A percentile compares a stretch with the other conserved stretches of the same genome.
Evolutionary conservation across 1,284 basidiomycete genomes (phyloP).

Genomic region (Puccinia triticina): DNA sequence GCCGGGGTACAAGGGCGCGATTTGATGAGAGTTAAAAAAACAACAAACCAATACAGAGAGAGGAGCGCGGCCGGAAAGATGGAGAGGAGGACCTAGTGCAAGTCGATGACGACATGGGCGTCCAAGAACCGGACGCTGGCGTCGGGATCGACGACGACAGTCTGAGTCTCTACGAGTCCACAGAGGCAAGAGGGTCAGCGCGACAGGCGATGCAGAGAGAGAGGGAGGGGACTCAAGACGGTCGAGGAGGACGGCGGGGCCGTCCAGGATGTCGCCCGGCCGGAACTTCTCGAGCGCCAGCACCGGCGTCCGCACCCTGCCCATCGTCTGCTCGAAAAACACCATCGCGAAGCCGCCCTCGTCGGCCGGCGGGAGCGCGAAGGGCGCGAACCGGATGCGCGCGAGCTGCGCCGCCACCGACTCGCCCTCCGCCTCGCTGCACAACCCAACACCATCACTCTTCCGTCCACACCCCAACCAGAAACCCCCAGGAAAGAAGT

Average conservation of each 20-base stretch:
- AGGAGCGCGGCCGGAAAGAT: too few relatives aligned
- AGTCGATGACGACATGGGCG: constrained; percentile 32
- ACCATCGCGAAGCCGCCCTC: constrained; percentile 4
- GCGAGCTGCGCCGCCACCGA: background rate
- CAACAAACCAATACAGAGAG: too few relatives aligned
- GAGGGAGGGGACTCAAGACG: constrained; percentile 23
- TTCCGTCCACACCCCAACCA: background rate
- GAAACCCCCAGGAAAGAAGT: background rate
- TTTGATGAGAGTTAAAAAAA: too few relatives aligned
- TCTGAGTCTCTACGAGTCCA: constrained; percentile 50
- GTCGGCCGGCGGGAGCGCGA: too few relatives aligned
- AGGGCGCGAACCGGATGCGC: background rate
- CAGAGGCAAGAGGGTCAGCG: constrained; percentile 7
- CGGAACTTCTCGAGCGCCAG: background rate
- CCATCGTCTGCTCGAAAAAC: constrained; percentile 26
- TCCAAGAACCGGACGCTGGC: constrained; percentile 28
- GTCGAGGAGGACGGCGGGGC: constrained; percentile 46
- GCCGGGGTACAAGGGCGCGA: too few relatives aligned
- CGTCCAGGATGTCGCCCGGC: constrained; percentile 14
- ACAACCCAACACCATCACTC: background rate
- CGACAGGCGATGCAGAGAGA: background rate
- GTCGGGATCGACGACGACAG: constrained; percentile 35
- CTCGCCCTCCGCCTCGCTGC: too few relatives aligned
- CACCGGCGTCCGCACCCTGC: constrained; percentile 17
- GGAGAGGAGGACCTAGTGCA: background rate